Percentiles rank a stretch among this genome's conserved stretches.
These are phyloP conservation scores for Chlamydomonas sp. DNA, from an alignment of 139 green algal genomes.

Conservation along the genomic window DNA sequence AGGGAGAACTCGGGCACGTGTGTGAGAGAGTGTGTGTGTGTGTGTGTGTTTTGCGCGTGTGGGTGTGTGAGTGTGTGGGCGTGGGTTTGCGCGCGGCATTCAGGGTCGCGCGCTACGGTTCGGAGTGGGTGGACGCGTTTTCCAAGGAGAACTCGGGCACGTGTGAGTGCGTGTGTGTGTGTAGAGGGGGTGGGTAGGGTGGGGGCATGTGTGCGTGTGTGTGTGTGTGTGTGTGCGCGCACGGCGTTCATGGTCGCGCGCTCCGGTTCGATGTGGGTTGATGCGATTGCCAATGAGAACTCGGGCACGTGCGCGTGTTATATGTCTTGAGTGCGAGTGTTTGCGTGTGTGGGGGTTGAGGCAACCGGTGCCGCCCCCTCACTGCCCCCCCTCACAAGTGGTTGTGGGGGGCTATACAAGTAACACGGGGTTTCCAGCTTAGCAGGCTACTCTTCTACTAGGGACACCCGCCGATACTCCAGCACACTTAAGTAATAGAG, in stretches of 20 bases:
- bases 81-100: conserved; percentile 65
- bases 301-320: conserved; percentile 34
- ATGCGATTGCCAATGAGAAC: conserved; percentile 49
- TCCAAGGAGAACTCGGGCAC: conserved; percentile 54
- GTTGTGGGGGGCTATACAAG: too few relatives aligned
- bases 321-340: conserved; percentile 30
- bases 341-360: background rate
- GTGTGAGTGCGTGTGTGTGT: background rate
- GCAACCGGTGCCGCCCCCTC: too few relatives aligned
- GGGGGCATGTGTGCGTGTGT: background rate
- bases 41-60: conserved; percentile 21
- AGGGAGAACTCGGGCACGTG: conserved; percentile 53
- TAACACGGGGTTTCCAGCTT: too few relatives aligned
- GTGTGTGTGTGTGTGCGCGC: conserved; percentile 71
- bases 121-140: conserved; percentile 53
- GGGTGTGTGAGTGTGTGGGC: conserved; percentile 21
- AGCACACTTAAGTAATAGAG: too few relatives aligned
- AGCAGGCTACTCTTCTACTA: too few relatives aligned
- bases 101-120: conserved; percentile 43
- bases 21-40: background rate
- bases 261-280: conserved; percentile 50
- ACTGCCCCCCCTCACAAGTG: too few relatives aligned
- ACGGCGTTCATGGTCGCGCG: conserved; percentile 55
- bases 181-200: background rate
- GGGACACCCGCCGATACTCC: too few relatives aligned